Base-by-base conservation (phyloP, 805 yeast species). In the Barnettozyma wickerhamii region DNA sequence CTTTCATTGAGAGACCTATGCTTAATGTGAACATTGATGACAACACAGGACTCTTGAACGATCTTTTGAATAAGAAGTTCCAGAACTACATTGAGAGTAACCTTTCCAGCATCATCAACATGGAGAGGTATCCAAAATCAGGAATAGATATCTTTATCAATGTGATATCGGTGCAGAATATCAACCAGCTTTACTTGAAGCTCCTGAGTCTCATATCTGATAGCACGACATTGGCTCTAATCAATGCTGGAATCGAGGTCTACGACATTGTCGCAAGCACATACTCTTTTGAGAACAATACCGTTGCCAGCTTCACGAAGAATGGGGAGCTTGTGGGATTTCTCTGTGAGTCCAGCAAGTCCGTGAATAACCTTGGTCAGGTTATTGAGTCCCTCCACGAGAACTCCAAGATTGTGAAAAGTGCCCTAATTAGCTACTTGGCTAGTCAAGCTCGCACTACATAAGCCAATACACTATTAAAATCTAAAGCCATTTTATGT, bases 51-150 rank as follows among this genome's bases (percentile, higher is more conserved):
- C 33, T 45, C 12, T 35, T 55, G 20, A 42, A 45, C 19, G 45
- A 46, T 3, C 33, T 51, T 50, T 64, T 45, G 75, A 73, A 60
- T 69, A 75, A 59, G 59, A 76, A 53, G 58, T 74, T 52, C 62
- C 75, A 62, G 47, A 65, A 35, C 47, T 71, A 60, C 46, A 57
- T 59, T 46, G 63, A 53, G 43, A 65, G 55, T 52, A 64, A 60
- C 44, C 64, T 65, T 44, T 62, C 62, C 26, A 59, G 65, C 32
- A 63, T 64, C 28, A 55, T 69, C 35, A 58, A 64, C 41, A 65
- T 87, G 26, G 75, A 75, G 12, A 79, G 81, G 46, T 93, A 93
- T 59, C 97, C 98, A 5, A 91, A 91, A 61, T 85, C 96, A 3
- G 79, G 90, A 15, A 86, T 91, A 42, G 93, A 83, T 54, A 73